Evolutionary conservation across 108 stramenopile genomes (phyloP).

Genomic region (Cyclotella distinguenda): DNA sequence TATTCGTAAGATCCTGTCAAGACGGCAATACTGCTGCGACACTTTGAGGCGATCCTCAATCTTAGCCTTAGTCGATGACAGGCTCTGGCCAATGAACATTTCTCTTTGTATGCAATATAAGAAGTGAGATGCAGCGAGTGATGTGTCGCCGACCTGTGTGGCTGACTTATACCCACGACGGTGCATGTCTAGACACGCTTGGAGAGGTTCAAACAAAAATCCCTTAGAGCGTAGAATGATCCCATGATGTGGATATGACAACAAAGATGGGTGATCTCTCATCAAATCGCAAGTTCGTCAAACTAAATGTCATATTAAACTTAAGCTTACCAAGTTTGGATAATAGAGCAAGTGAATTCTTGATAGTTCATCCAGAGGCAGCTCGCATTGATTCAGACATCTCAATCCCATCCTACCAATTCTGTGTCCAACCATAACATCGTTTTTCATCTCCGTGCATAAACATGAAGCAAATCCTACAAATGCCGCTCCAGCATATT

Average conservation of each 20-base stretch:
- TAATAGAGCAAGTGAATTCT: not conserved
- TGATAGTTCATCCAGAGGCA: not conserved
- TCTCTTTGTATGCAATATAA: not conserved
- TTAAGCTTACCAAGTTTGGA: slow-evolving; percentile 11
- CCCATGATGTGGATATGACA: too few species aligned
- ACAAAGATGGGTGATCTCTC: too few species aligned
- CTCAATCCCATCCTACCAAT: not conserved
- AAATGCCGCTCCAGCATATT: not conserved
- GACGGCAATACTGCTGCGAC: not conserved
- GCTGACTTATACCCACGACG: not conserved
- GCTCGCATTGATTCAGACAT: not conserved
- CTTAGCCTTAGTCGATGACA: slow-evolving; percentile 9
- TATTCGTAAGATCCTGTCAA: not conserved
- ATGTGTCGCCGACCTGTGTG: slow-evolving; percentile 9
- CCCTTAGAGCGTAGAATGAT: not conserved
- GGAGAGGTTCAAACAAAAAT: slow-evolving; percentile 1
- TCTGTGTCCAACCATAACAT: not conserved
- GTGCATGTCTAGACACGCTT: slow-evolving; percentile 4
- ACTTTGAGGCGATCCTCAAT: slow-evolving; percentile 15
- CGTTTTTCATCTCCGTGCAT: not conserved
- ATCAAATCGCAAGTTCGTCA: too few species aligned
- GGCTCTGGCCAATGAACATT: slow-evolving; percentile 15
- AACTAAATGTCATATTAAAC: too few species aligned
- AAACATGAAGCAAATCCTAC: not conserved
- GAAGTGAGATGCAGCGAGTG: slow-evolving; percentile 8